Base-by-base conservation (phyloP, 176 grass and related monocot species). In the Musa beccarii region DNA sequence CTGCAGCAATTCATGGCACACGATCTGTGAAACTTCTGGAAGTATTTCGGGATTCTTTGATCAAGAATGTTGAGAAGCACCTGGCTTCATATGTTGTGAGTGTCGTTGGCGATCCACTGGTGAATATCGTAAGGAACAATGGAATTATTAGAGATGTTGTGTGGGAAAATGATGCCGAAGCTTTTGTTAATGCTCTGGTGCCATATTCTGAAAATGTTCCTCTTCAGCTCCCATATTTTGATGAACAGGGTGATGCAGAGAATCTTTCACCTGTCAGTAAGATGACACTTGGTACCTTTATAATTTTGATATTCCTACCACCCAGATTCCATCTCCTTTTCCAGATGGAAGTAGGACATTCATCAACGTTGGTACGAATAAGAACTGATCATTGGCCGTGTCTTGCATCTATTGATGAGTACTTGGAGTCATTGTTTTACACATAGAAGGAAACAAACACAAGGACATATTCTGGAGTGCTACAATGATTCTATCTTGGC, bases 361-460 rank as follows among this genome's bases (percentile, higher is more conserved):
- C 76, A 34, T 91, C 94, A 2, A 98, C 94, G 43, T 81, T 98
- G 80, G 84, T 93, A 63, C 83, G 90, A 68, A 93, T 98, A 63
- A 85, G 94, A 81, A 98, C 90, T 11, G 90, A 98, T 81, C 90
- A 98, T 50, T 98, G 94, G 94, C 94, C 94, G 84, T 98, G 88
- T 79, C 86, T 98, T 52, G 94, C 94, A 80, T 98, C 91, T 28
- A 86, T 98, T 23, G 94, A 98, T 53, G 94, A 98, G 78, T 98
- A 89, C 69, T 89, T 98, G 82, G 94, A 98, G 83, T 86, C 88
- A n/a, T 79, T 98, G 77, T 79, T 98, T 74, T 83, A 74, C 21
- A 69, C 80, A 83, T 62, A 73, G 78, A 80, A 56, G 68, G 24
- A 69, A 66, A 69, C 68, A 63, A 34, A 81, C 53, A 72, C 49